These are phyloP conservation scores for Colletotrichum chrysophilum DNA, from an alignment of 2,329 filamentous ascomycete species.

Conservation along the genomic window DNA sequence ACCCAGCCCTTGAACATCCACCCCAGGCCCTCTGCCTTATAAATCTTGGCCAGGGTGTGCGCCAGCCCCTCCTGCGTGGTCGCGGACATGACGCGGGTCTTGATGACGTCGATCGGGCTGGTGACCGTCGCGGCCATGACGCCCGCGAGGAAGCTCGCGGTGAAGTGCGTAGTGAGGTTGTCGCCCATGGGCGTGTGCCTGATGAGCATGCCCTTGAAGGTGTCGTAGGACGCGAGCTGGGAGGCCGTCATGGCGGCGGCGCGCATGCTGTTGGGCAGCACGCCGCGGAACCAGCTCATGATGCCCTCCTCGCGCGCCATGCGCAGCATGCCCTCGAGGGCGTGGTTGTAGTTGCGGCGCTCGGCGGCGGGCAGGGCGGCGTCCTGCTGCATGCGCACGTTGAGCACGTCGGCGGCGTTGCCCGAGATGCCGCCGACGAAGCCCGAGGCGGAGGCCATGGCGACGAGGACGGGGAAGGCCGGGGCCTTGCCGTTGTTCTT, in stretches of 20 bases:
- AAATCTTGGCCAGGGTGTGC: constrained; percentile 69
- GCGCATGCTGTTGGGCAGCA: constrained; percentile 81
- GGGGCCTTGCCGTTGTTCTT: constrained; percentile 48
- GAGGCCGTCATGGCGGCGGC: constrained; percentile 88
- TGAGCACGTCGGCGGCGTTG: constrained; percentile 94
- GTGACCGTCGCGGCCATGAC: constrained; percentile 86
- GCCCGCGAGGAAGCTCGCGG: constrained; percentile 77
- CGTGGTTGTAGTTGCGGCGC: constrained; percentile 88
- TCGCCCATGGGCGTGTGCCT: constrained; percentile 71
- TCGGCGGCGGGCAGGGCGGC: constrained; percentile 75
- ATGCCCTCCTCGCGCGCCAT: constrained; percentile 89
- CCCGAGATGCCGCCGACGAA: constrained; percentile 89
- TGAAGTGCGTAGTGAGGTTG: constrained; percentile 78
- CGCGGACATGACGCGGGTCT: constrained; percentile 85
- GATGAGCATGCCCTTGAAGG: constrained; percentile 76
- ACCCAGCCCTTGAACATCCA: constrained; percentile 95
- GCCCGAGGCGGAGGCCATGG: constrained; percentile 82
- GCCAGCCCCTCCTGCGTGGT: constrained; percentile 57
- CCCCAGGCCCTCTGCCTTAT: constrained; percentile 70
- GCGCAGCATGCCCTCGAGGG: constrained; percentile 81
- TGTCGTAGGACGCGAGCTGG: constrained; percentile 85
- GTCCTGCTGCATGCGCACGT: constrained; percentile 98
- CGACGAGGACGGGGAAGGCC: constrained; percentile 78
- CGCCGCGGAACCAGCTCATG: constrained; percentile 79
- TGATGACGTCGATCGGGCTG: constrained; percentile 86